phyloP scores from a whole-genome alignment of 345 rosid genomes.

The Populus pruinosa region DNA sequence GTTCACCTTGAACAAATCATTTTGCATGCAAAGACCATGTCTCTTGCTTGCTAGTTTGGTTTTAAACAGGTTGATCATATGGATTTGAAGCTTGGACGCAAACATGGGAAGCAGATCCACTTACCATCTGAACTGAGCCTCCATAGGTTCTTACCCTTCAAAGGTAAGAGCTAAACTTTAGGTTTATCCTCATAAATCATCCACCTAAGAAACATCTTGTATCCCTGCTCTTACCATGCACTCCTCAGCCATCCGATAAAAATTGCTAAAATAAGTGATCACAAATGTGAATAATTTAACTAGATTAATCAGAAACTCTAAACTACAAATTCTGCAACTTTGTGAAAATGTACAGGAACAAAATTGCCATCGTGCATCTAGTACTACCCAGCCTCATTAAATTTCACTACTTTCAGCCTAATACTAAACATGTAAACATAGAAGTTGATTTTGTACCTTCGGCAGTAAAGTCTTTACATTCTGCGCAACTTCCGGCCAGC shows the following conservation, averaged over 20 bases:
- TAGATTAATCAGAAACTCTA: neutral
- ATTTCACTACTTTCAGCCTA: constrained; percentile 3
- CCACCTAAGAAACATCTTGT: neutral
- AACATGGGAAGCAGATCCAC: neutral
- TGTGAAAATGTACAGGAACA: constrained; percentile 15
- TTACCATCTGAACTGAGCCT: neutral
- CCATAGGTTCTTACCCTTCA: neutral
- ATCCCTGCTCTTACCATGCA: neutral
- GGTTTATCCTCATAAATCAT: neutral
- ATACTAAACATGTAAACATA: neutral
- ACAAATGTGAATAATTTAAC: neutral
- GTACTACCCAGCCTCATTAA: constrained; percentile 1
- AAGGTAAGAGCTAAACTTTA: neutral
- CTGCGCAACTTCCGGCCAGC: constrained; percentile 9
- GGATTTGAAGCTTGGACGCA: neutral
- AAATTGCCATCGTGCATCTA: constrained; percentile 11
- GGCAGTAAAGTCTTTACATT: constrained; percentile 22
- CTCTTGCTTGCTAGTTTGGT: neutral
- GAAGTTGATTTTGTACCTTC: constrained; percentile 12
- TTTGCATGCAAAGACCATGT: no score
- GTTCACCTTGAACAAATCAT: no score
- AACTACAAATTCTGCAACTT: neutral
- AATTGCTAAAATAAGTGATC: neutral
- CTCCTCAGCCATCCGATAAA: neutral
- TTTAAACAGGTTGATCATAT: neutral